These are phyloP conservation scores for Paraphaeosphaeria sporulosa DNA, from an alignment of 2,329 filamentous ascomycete species.

Conservation along the genomic window DNA sequence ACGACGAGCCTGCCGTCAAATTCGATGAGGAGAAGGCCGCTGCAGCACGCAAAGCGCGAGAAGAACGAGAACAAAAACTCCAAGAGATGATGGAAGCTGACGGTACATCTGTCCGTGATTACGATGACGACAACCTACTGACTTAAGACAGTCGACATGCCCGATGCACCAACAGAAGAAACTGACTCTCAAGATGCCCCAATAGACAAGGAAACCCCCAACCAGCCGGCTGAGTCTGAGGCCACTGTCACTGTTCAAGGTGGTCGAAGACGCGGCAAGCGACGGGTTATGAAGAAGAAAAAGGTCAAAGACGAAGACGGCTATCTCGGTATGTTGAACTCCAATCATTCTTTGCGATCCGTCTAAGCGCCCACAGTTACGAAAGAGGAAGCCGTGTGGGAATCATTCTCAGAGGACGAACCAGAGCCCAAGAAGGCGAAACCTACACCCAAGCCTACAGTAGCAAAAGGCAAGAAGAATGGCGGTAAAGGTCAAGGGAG, in stretches of 20 bases:
- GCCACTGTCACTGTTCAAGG: constrained; percentile 60
- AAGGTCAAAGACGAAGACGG: constrained; percentile 87
- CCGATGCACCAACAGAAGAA: constrained; percentile 58
- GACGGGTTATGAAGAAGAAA: constrained; percentile 87
- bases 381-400: constrained; percentile 83
- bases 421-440: constrained; percentile 66
- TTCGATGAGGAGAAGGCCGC: constrained; percentile 43
- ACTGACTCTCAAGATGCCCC: constrained; percentile 48
- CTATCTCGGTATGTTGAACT: constrained; percentile 73
- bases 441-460: constrained; percentile 39
- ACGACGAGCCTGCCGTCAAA: constrained; percentile 40
- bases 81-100: constrained; percentile 79
- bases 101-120: constrained; percentile 50
- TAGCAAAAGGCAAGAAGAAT: constrained; percentile 63
- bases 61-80: constrained; percentile 71
- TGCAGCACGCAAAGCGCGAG: constrained; percentile 55
- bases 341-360: background rate
- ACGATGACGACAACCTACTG: constrained; percentile 11
- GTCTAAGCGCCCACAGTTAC: constrained; percentile 68
- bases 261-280: constrained; percentile 76
- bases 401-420: constrained; percentile 93
- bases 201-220: constrained; percentile 25
- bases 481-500: constrained; percentile 70
- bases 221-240: constrained; percentile 35
- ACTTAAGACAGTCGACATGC: constrained; percentile 59